phyloP scores from a whole-genome alignment of 2,329 filamentous ascomycete species.

The Cucurbitaria berberidis region DNA sequence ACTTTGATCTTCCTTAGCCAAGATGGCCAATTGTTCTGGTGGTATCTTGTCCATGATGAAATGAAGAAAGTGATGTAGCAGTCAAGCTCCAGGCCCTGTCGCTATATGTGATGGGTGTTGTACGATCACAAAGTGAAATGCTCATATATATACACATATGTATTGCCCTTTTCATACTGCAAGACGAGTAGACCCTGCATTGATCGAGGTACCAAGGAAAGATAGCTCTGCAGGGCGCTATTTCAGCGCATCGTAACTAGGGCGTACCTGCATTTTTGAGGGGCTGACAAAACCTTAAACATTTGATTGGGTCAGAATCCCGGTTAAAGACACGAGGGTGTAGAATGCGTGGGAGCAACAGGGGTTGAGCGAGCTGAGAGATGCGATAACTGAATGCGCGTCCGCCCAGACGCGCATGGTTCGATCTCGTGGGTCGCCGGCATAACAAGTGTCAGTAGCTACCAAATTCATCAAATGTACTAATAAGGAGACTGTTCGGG shows the following conservation, averaged over 20 bases:
- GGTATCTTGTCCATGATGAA: conserved; percentile 21
- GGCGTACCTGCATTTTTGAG: neutral
- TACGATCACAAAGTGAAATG: too few relatives aligned
- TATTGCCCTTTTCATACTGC: neutral
- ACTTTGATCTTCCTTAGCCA: conserved; percentile 25
- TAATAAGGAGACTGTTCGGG: neutral
- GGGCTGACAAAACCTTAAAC: conserved; percentile 6
- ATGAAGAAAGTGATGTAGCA: neutral
- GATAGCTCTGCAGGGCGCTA: neutral
- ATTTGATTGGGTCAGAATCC: neutral
- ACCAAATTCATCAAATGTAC: neutral
- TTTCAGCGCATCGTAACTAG: neutral
- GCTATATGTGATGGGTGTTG: neutral
- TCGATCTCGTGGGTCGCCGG: neutral
- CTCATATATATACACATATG: too few relatives aligned
- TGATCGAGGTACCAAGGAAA: neutral
- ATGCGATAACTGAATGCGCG: neutral
- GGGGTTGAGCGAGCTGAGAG: too few relatives aligned
- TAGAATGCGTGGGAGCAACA: too few relatives aligned
- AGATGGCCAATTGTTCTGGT: conserved; percentile 21
- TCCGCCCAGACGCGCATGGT: neutral
- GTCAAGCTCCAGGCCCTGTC: neutral
- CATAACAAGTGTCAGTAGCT: neutral
- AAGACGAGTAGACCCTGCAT: neutral
- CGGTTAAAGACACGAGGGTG: conserved; percentile 1